Conservation (phyloP, 805 yeast species). For the Komagataella phaffii region DNA sequence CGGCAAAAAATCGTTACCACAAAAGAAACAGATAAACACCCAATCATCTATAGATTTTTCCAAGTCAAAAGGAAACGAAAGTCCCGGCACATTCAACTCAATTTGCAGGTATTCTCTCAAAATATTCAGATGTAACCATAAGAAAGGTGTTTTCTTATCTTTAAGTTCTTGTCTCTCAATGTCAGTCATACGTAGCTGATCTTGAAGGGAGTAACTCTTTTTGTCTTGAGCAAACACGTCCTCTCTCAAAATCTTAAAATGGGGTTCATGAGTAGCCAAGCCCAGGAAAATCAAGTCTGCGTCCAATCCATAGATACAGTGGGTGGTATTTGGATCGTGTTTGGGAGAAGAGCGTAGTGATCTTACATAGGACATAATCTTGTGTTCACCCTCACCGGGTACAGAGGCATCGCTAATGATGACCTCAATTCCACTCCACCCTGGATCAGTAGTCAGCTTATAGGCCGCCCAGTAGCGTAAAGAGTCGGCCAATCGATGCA, state of each 20-base stretch:
- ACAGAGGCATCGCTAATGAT: slow-evolving; percentile 92
- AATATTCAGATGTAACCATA: slow-evolving; percentile 86
- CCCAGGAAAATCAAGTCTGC: slow-evolving; percentile 96
- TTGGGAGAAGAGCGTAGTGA: slow-evolving; percentile 78
- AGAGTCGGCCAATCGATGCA: slow-evolving; percentile 78
- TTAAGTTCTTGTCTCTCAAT: slow-evolving; percentile 33
- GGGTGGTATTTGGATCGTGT: slow-evolving; percentile 88
- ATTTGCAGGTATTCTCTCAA: slow-evolving; percentile 78
- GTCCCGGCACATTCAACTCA: slow-evolving; percentile 60
- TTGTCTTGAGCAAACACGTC: slow-evolving; percentile 84
- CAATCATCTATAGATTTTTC: slow-evolving; percentile 98
- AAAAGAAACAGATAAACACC: slow-evolving; percentile 97
- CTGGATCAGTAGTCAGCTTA: slow-evolving; percentile 79
- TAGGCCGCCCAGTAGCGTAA: slow-evolving; percentile 87
- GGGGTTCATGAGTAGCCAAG: slow-evolving; percentile 96
- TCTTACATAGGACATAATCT: slow-evolving; percentile 91
- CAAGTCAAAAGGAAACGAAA: slow-evolving; percentile 67
- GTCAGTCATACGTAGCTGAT: slow-evolving; percentile 44
- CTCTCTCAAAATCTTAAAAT: slow-evolving; percentile 85
- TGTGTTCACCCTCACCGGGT: slow-evolving; percentile 99
- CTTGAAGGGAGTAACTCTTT: slow-evolving; percentile 29
- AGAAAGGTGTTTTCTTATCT: slow-evolving; percentile 52
- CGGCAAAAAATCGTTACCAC: slow-evolving; percentile 97
- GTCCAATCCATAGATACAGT: slow-evolving; percentile 93
- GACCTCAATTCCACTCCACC: slow-evolving; percentile 83